Conservation (phyloP, 2,329 filamentous ascomycete species). For the Sporothrix luriei region DNA sequence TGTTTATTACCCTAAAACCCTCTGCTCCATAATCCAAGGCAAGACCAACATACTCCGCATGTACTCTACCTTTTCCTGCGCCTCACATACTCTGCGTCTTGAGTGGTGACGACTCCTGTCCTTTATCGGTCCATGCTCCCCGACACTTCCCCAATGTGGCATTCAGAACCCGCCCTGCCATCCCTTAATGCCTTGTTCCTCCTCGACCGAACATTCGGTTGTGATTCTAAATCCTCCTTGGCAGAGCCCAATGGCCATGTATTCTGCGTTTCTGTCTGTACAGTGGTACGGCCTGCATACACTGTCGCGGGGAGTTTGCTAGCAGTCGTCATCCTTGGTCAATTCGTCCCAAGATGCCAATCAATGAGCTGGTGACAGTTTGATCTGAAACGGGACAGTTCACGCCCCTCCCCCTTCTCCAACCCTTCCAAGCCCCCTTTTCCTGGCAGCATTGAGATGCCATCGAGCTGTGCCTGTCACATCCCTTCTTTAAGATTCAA, state of each 20-base stretch:
- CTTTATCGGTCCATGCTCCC: constrained; percentile 4
- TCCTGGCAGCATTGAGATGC: not conserved
- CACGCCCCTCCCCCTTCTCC: constrained; percentile 5
- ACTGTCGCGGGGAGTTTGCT: not conserved
- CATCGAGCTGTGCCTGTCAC: constrained; percentile 1
- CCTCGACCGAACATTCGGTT: not conserved
- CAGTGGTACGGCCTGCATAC: not conserved
- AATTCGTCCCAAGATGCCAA: constrained; percentile 28
- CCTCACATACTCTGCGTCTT: not conserved
- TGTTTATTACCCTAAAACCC: not conserved
- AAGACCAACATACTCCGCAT: no score
- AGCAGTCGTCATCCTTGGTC: not conserved
- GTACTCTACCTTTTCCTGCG: constrained; percentile 2
- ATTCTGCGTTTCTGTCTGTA: no score
- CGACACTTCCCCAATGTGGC: not conserved
- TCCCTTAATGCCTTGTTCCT: constrained; percentile 19
- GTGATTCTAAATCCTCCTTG: not conserved
- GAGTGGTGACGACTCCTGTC: no score
- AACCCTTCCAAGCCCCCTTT: constrained; percentile 4
- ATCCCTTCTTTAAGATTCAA: constrained; percentile 6
- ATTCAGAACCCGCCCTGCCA: not conserved
- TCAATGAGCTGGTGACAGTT: constrained; percentile 11
- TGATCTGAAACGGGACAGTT: constrained; percentile 27
- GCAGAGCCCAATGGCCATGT: constrained; percentile 2
- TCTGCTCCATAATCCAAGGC: no score